phyloP scores from a whole-genome alignment of 306 rosid species.

The Canavalia gladiata region DNA sequence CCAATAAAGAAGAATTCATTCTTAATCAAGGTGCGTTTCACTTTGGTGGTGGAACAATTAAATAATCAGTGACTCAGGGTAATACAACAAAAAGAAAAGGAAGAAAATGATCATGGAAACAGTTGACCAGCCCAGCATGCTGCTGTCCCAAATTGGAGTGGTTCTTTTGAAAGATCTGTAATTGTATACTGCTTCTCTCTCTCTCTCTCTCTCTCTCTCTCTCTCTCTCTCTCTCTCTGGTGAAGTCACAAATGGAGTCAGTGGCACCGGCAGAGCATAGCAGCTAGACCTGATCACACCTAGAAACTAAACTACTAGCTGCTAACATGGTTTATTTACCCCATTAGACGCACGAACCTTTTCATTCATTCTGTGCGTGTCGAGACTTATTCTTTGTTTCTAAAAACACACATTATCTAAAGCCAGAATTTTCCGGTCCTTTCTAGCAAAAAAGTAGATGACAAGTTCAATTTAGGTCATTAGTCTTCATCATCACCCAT shows the following conservation, averaged over 20 bases:
- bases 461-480: constrained; percentile 30
- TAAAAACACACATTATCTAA: constrained; percentile 36
- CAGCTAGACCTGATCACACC: constrained; percentile 46
- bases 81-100: constrained; percentile 32
- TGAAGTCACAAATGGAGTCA: constrained; percentile 56
- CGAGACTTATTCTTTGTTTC: constrained; percentile 28
- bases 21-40: constrained; percentile 10
- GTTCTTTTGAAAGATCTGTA: constrained; percentile 46
- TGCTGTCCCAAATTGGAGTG: constrained; percentile 49
- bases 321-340: constrained; percentile 33
- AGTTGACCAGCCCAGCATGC: constrained; percentile 60
- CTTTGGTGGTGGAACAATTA: constrained; percentile 27
- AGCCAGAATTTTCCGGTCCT: constrained; percentile 14
- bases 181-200: background rate
- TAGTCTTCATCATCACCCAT: constrained; percentile 30
- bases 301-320: background rate
- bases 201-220: background rate
- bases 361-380: constrained; percentile 31
- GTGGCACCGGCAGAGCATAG: constrained; percentile 43
- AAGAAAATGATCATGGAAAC: constrained; percentile 24
- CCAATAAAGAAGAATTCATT: constrained; percentile 24
- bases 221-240: background rate
- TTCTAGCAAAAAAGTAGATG: constrained; percentile 15
- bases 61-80: constrained; percentile 4
- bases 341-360: background rate